These are phyloP conservation scores for Paraglomus brasilianum DNA, from an alignment of 192 early-diverging fungal genomes.

Conservation along the genomic window DNA sequence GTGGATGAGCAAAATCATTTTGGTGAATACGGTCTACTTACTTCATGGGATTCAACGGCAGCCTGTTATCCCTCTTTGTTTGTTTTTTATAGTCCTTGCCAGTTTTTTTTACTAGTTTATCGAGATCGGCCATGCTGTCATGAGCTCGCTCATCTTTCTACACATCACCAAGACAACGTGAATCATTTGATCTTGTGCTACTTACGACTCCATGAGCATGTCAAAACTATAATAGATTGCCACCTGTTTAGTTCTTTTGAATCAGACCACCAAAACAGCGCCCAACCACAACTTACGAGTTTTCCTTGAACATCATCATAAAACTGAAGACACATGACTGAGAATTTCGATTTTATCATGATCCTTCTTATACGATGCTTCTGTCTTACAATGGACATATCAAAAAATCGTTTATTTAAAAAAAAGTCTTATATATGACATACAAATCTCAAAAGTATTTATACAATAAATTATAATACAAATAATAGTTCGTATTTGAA, in stretches of 20 bases:
- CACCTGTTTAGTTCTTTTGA: too few species aligned
- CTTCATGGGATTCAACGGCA: constrained; percentile 41
- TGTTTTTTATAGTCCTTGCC: constrained; percentile 44
- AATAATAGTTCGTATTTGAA: too few species aligned
- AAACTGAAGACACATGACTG: constrained; percentile 50
- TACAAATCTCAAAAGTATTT: too few species aligned
- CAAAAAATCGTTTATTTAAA: too few species aligned
- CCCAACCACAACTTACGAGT: constrained; percentile 31
- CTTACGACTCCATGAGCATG: constrained; percentile 35
- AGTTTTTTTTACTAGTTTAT: constrained; percentile 42
- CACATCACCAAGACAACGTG: not conserved
- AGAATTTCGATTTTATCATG: too few species aligned
- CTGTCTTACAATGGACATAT: not conserved
- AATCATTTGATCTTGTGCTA: not conserved
- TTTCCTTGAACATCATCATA: constrained; percentile 45
- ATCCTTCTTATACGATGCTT: not conserved
- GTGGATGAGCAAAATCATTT: not conserved
- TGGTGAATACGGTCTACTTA: not conserved
- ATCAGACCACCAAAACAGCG: too few species aligned
- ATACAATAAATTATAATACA: too few species aligned
- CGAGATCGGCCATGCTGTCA: constrained; percentile 38
- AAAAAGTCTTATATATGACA: too few species aligned
- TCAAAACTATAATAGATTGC: constrained; percentile 37
- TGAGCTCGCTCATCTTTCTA: constrained; percentile 45
- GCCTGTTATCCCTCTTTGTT: constrained; percentile 40